Evolutionary conservation across 768 basidiomycete species (phyloP).

Genomic region (Lenzites betulinus): DNA sequence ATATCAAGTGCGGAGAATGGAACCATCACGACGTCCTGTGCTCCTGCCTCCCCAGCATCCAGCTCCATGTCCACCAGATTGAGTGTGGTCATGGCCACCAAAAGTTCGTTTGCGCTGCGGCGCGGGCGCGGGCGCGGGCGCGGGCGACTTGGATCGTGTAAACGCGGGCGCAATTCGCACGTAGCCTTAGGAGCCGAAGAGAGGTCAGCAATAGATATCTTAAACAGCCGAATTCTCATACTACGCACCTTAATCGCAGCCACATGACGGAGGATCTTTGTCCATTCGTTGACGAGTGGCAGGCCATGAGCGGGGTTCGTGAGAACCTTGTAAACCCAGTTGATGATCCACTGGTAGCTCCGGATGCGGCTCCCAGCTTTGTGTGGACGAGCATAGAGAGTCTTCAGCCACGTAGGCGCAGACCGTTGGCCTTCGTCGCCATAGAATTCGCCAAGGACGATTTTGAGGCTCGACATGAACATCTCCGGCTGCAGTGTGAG

Average conservation of each 20-base stretch:
- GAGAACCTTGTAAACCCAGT: not conserved
- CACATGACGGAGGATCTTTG: not conserved
- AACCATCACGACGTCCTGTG: too few species aligned
- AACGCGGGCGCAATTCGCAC: too few species aligned
- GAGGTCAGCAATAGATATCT: too few species aligned
- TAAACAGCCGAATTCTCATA: not conserved
- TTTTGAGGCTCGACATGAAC: not conserved
- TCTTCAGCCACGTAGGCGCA: not conserved
- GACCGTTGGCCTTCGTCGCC: not conserved
- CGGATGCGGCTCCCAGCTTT: not conserved
- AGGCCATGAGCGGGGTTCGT: not conserved
- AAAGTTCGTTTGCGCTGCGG: not conserved
- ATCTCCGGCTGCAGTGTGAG: not conserved
- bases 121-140: too few species aligned
- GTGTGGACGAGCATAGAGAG: not conserved
- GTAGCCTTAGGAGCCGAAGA: too few species aligned
- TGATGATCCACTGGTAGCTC: not conserved
- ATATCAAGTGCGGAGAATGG: too few species aligned
- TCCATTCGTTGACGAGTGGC: not conserved
- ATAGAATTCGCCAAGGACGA: not conserved
- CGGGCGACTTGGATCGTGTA: too few species aligned
- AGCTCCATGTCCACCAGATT: too few species aligned
- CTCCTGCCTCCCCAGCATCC: too few species aligned
- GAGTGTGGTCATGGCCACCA: not conserved
- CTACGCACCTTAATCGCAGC: not conserved